phyloP scores from a whole-genome alignment of 2,329 filamentous ascomycete genomes.

The Elsinoe arachidis region DNA sequence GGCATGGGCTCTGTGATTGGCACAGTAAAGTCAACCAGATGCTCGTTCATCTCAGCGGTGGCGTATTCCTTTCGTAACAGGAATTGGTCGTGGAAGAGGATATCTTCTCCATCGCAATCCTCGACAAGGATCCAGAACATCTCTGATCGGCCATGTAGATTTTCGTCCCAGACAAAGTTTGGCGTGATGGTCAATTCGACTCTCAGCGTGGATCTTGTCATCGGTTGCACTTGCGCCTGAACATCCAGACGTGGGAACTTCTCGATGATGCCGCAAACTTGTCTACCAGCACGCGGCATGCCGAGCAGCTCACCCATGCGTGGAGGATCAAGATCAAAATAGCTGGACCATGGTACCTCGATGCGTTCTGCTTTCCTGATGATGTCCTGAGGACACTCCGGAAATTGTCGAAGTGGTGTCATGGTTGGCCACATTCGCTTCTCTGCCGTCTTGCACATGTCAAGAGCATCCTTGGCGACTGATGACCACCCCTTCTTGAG shows the following conservation, averaged over 20 bases:
- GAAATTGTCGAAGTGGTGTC: slow-evolving; percentile 89
- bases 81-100: slow-evolving; percentile 91
- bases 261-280: slow-evolving; percentile 75
- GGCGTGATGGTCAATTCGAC: slow-evolving; percentile 86
- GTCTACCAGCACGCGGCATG: slow-evolving; percentile 76
- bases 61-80: slow-evolving; percentile 85
- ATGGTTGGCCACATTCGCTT: slow-evolving; percentile 99
- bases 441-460: slow-evolving; percentile 98
- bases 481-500: slow-evolving; percentile 93
- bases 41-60: slow-evolving; percentile 76
- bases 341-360: slow-evolving; percentile 85
- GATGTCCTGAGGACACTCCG: slow-evolving; percentile 71
- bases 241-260: slow-evolving; percentile 92
- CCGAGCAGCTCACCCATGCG: slow-evolving; percentile 92
- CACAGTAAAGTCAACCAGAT: slow-evolving; percentile 91
- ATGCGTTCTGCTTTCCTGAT: slow-evolving; percentile 89
- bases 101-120: slow-evolving; percentile 93
- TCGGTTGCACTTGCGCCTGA: slow-evolving; percentile 85
- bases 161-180: slow-evolving; percentile 92
- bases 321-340: slow-evolving; percentile 92
- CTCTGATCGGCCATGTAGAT: slow-evolving; percentile 77
- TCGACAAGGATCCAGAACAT: slow-evolving; percentile 97
- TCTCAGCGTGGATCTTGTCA: slow-evolving; percentile 86
- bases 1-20: slow-evolving; percentile 97
- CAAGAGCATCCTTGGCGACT: slow-evolving; percentile 83